Evolutionary conservation across 139 green algal species (phyloP).

Genomic region (Picochlorum costavermella): DNA sequence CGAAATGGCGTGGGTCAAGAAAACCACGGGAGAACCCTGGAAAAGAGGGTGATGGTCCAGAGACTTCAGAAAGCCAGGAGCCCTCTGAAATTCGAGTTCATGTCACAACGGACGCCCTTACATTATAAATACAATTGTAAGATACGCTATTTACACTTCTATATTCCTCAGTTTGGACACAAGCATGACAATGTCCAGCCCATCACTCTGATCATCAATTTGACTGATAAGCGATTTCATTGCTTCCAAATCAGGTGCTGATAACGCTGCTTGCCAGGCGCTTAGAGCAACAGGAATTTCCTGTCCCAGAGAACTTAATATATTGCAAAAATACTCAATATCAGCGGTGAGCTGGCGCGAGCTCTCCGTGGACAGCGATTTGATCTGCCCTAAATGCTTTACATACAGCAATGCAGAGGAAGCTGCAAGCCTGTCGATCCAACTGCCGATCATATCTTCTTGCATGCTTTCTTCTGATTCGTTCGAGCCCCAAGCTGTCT

Average conservation of each 20-base stretch:
- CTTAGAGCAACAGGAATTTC: slow-evolving; percentile 48
- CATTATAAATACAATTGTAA: too few species aligned
- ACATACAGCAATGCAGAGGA: slow-evolving; percentile 25
- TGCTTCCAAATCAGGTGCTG: not conserved
- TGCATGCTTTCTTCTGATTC: slow-evolving; percentile 42
- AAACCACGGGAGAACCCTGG: too few species aligned
- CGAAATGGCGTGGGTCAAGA: too few species aligned
- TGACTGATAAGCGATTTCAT: too few species aligned
- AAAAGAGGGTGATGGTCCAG: too few species aligned
- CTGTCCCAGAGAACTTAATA: slow-evolving; percentile 76
- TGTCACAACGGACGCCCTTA: too few species aligned
- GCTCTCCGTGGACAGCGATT: slow-evolving; percentile 36
- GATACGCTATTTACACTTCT: too few species aligned
- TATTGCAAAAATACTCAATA: slow-evolving; percentile 90
- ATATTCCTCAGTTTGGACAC: too few species aligned
- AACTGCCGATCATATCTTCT: slow-evolving; percentile 61
- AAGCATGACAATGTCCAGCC: too few species aligned
- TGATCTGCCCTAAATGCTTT: slow-evolving; percentile 41
- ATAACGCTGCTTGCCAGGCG: slow-evolving; percentile 53
- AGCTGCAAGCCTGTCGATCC: slow-evolving; percentile 55
- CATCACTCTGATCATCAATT: too few species aligned
- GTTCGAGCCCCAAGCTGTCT: slow-evolving; percentile 40
- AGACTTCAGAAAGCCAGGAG: too few species aligned
- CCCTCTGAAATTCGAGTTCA: too few species aligned
- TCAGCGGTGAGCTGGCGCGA: slow-evolving; percentile 78